Evolutionary conservation across 352 stramenopile species (phyloP).

Genomic region (Aphanomyces euteiches): DNA sequence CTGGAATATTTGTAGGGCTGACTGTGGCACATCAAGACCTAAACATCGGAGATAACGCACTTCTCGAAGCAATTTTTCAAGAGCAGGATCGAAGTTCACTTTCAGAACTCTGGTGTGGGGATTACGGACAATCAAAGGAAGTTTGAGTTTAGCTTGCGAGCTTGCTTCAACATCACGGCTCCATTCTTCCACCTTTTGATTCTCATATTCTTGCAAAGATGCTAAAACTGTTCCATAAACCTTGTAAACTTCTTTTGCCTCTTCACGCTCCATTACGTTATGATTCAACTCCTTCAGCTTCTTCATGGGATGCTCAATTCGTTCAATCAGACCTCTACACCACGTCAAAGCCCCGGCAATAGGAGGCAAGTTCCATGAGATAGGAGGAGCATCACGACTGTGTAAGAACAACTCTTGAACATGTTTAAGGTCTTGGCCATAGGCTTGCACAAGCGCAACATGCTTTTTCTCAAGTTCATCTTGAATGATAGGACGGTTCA

Average conservation of each 20-base stretch:
- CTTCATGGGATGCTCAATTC: constrained; percentile 96
- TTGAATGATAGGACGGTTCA: constrained; percentile 95
- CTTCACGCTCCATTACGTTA: constrained; percentile 96
- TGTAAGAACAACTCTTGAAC: constrained; percentile 97
- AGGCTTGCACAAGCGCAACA: constrained; percentile 94
- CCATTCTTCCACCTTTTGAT: constrained; percentile 96
- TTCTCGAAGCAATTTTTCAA: constrained; percentile 95
- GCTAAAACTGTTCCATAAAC: constrained; percentile 94
- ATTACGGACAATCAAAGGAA: constrained; percentile 89
- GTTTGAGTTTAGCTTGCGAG: constrained; percentile 94
- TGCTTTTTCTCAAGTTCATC: constrained; percentile 98
- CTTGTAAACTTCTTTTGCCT: constrained; percentile 98
- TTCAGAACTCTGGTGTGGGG: constrained; percentile 87
- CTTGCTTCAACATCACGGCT: constrained; percentile 92
- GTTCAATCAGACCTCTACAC: constrained; percentile 93
- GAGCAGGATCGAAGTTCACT: constrained; percentile 97
- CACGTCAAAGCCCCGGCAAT: constrained; percentile 94
- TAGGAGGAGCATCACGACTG: constrained; percentile 88
- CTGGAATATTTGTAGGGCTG: constrained; percentile 93
- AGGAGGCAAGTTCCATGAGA: constrained; percentile 94
- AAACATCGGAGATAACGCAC: constrained; percentile 97
- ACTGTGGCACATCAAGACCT: constrained; percentile 92
- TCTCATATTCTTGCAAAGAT: constrained; percentile 96
- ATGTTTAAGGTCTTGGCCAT: constrained; percentile 94
- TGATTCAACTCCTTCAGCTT: constrained; percentile 95